A percentile compares a stretch with the other conserved stretches of the same genome.
phyloP scores from a whole-genome alignment of 23 red algal genomes.

The Gracilaria gracilis region DNA sequence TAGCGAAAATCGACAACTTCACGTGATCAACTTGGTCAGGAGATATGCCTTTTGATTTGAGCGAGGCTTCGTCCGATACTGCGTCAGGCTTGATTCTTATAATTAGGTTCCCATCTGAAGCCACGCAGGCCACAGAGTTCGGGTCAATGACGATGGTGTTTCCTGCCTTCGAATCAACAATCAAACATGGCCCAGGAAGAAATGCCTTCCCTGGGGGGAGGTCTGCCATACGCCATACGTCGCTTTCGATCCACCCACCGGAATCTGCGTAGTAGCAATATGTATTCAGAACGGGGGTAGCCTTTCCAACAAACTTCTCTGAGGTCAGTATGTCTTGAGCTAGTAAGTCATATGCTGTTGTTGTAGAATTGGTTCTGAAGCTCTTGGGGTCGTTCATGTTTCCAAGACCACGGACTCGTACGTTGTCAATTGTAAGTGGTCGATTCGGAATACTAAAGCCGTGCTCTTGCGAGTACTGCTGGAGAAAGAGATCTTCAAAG shows the following conservation, averaged over 20 bases:
- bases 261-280: constrained; percentile 57
- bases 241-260: constrained; percentile 50
- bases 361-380: not conserved
- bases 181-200: constrained; percentile 67
- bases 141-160: constrained; percentile 87
- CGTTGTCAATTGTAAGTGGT: constrained; percentile 82
- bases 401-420: constrained; percentile 78
- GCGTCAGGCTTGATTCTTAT: constrained; percentile 40
- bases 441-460: constrained; percentile 88
- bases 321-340: not conserved
- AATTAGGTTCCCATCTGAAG: constrained; percentile 53
- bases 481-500: constrained; percentile 68
- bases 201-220: constrained; percentile 62
- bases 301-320: constrained; percentile 9
- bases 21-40: constrained; percentile 69
- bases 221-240: constrained; percentile 62
- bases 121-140: constrained; percentile 50
- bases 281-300: constrained; percentile 33
- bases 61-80: not conserved
- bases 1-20: constrained; percentile 80
- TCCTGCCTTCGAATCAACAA: constrained; percentile 87
- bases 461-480: constrained; percentile 83
- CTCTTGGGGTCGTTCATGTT: not conserved
- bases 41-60: not conserved
- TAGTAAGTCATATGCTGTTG: not conserved